These are phyloP conservation scores for Phoma sp. DNA, from an alignment of 2,329 filamentous ascomycete species.

Conservation along the genomic window DNA sequence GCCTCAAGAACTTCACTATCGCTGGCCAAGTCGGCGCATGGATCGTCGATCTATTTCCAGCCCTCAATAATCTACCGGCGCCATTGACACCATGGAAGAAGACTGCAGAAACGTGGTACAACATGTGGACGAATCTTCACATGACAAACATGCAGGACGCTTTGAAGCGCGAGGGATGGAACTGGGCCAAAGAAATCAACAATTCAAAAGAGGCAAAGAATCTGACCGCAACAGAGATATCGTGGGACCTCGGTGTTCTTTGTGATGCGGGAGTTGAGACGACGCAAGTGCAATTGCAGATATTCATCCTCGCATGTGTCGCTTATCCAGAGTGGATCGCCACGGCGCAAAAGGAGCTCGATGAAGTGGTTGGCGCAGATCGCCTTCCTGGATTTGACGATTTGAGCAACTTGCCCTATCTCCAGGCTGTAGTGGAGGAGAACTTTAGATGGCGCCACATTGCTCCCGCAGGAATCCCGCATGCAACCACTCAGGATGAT, in stretches of 20 bases:
- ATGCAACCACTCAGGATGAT: constrained; percentile 56
- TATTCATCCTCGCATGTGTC: constrained; percentile 14
- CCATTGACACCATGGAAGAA: constrained; percentile 44
- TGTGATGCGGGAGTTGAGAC: constrained; percentile 35
- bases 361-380: constrained; percentile 25
- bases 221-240: constrained; percentile 23
- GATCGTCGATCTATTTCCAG: constrained; percentile 54
- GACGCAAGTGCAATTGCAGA: constrained; percentile 18
- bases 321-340: constrained; percentile 17
- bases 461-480: constrained; percentile 52
- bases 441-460: constrained; percentile 45
- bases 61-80: constrained; percentile 52
- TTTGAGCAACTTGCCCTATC: constrained; percentile 32
- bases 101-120: constrained; percentile 24
- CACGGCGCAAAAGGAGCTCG: constrained; percentile 28
- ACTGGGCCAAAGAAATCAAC: constrained; percentile 30
- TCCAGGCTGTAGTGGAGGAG: constrained; percentile 40
- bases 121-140: constrained; percentile 23
- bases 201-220: constrained; percentile 17
- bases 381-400: constrained; percentile 35
- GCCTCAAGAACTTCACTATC: constrained; percentile 22
- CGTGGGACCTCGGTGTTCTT: constrained; percentile 27
- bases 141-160: constrained; percentile 25
- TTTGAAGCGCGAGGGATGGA: constrained; percentile 24
- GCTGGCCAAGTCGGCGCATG: constrained; percentile 42